Conservation (phyloP, 495 filamentous ascomycete species). For the Penicillium coprophilum region DNA sequence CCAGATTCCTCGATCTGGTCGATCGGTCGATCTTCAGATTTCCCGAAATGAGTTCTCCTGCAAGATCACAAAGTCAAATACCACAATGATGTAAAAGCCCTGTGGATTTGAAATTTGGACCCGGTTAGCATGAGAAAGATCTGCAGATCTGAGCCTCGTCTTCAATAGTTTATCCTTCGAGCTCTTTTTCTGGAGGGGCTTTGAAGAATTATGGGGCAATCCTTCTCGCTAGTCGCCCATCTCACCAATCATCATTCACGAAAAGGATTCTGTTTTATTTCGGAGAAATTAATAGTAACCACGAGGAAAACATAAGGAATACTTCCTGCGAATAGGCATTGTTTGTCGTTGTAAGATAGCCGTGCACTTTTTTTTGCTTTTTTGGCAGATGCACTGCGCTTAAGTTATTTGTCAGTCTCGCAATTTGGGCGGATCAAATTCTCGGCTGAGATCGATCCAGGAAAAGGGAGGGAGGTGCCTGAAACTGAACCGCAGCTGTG, state of each 20-base stretch:
- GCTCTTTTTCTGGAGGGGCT: not conserved
- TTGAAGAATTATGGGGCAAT: not conserved
- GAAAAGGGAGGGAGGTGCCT: too few species aligned
- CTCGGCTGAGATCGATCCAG: too few species aligned
- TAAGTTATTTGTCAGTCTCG: too few species aligned
- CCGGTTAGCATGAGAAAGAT: not conserved
- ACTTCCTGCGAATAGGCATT: too few species aligned
- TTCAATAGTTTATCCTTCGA: slow-evolving; percentile 1
- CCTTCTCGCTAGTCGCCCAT: not conserved
- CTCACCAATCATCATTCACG: not conserved
- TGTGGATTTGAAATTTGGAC: not conserved
- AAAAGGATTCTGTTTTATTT: too few species aligned
- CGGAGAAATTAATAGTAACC: too few species aligned
- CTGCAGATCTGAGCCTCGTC: not conserved
- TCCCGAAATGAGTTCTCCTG: slow-evolving; percentile 2
- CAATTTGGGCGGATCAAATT: too few species aligned
- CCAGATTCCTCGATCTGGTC: slow-evolving; percentile 11
- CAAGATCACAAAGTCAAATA: slow-evolving; percentile 13
- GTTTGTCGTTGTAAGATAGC: too few species aligned
- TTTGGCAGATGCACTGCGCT: too few species aligned
- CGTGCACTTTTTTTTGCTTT: too few species aligned
- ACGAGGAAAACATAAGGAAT: too few species aligned
- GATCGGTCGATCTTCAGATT: slow-evolving; percentile 26
- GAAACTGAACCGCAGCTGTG: too few species aligned
- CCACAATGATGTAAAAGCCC: slow-evolving; percentile 19